Evolutionary conservation across 495 filamentous ascomycete genomes (phyloP).

Genomic region (Aspergillus heteromorphus): DNA sequence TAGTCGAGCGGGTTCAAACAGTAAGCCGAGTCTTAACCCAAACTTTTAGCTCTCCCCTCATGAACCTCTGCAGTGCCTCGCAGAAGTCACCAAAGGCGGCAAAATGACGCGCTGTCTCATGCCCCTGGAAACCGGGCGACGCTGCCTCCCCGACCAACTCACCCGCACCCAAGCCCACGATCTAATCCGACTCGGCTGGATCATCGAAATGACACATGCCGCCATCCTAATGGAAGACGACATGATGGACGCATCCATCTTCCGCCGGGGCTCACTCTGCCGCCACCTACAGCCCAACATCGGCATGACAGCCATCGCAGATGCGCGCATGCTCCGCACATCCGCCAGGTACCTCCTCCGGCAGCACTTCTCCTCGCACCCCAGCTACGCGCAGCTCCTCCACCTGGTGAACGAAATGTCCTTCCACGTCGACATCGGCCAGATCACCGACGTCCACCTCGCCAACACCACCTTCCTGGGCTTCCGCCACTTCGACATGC

Average conservation of each 20-base stretch:
- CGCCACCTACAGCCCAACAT: constrained; percentile 80
- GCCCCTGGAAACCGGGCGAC: too few relatives aligned
- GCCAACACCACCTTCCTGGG: constrained; percentile 68
- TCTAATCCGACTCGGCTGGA: constrained; percentile 60
- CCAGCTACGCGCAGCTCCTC: constrained; percentile 63
- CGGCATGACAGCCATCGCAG: constrained; percentile 86
- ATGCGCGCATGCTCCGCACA: constrained; percentile 78
- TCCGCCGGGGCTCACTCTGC: constrained; percentile 76
- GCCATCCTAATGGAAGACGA: constrained; percentile 90
- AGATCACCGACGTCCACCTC: constrained; percentile 77
- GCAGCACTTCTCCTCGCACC: constrained; percentile 70
- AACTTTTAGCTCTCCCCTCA: too few relatives aligned
- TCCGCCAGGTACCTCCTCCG: constrained; percentile 74
- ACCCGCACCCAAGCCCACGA: too few relatives aligned
- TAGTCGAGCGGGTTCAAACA: too few relatives aligned
- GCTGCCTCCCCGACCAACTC: too few relatives aligned
- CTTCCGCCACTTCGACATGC: constrained; percentile 70
- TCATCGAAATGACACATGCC: constrained; percentile 84
- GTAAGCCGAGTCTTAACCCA: too few relatives aligned
- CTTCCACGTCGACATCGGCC: constrained; percentile 80
- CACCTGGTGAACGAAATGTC: constrained; percentile 82
- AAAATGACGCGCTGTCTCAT: too few relatives aligned
- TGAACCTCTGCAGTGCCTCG: too few relatives aligned
- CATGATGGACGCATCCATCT: constrained; percentile 85
- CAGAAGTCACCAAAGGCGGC: too few relatives aligned